Evolutionary conservation across 345 rosid genomes (phyloP).

Genomic region (Microthlaspi erraticum): DNA sequence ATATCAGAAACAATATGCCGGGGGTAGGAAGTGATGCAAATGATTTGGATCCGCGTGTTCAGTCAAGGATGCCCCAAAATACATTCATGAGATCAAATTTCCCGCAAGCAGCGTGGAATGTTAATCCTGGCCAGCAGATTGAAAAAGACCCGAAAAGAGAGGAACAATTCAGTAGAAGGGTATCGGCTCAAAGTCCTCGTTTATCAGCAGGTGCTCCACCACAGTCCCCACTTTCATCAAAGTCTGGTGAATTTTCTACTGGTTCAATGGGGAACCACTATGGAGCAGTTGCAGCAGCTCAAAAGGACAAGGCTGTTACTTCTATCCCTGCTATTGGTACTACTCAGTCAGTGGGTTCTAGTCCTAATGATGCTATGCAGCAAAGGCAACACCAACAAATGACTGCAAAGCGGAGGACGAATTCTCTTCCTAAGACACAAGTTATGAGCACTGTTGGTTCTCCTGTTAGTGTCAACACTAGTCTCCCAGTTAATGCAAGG

Average conservation of each 20-base stretch:
- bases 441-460: slow-evolving; percentile 86
- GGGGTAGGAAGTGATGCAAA: slow-evolving; percentile 60
- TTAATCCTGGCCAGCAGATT: slow-evolving; percentile 62
- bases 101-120: slow-evolving; percentile 70
- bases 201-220: slow-evolving; percentile 77
- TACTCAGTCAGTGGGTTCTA: slow-evolving; percentile 71
- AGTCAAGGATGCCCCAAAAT: slow-evolving; percentile 64
- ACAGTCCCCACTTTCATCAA: slow-evolving; percentile 93
- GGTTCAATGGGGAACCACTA: slow-evolving; percentile 83
- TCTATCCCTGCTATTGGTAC: slow-evolving; percentile 71
- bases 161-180: slow-evolving; percentile 76
- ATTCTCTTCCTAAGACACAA: slow-evolving; percentile 74
- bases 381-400: slow-evolving; percentile 76
- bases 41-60: slow-evolving; percentile 67
- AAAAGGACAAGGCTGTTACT: slow-evolving; percentile 76
- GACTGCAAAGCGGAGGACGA: slow-evolving; percentile 72
- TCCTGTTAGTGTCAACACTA: slow-evolving; percentile 90
- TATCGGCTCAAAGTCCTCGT: slow-evolving; percentile 85
- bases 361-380: slow-evolving; percentile 84
- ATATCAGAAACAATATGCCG: slow-evolving; percentile 59
- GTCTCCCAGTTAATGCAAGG: slow-evolving; percentile 64
- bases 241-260: slow-evolving; percentile 95
- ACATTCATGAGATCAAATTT: slow-evolving; percentile 59
- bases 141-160: slow-evolving; percentile 75
- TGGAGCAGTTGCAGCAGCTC: slow-evolving; percentile 72